Evolutionary conservation across 345 rosid species (phyloP).

Genomic region (Salix arbutifolia): DNA sequence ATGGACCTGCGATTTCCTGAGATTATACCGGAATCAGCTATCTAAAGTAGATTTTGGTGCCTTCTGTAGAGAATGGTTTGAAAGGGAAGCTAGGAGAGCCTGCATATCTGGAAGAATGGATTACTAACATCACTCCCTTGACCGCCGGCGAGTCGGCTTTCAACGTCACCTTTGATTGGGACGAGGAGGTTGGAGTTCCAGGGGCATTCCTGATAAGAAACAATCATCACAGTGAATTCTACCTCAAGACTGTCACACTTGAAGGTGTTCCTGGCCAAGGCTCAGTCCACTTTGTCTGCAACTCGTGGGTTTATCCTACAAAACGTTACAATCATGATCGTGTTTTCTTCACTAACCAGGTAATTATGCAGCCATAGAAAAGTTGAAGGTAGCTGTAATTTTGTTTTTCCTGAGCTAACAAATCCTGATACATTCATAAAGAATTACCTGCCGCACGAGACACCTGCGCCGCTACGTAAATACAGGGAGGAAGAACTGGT

Average conservation of each 20-base stretch:
- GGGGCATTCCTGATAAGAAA: slow-evolving; percentile 39
- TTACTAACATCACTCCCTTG: slow-evolving; percentile 13
- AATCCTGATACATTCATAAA: neutral
- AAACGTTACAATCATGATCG: slow-evolving; percentile 29
- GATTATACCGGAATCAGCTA: slow-evolving; percentile 15
- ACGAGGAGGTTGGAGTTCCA: slow-evolving; percentile 33
- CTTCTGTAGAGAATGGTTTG: slow-evolving; percentile 23
- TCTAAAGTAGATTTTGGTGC: slow-evolving; percentile 11
- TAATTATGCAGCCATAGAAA: neutral
- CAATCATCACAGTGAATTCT: slow-evolving; percentile 42
- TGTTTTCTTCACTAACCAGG: slow-evolving; percentile 44
- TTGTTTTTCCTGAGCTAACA: neutral
- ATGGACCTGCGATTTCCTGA: neutral
- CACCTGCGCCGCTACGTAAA: slow-evolving; percentile 30
- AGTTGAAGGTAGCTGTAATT: neutral
- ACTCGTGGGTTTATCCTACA: slow-evolving; percentile 47
- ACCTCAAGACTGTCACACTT: slow-evolving; percentile 37
- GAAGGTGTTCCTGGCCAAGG: slow-evolving; percentile 42
- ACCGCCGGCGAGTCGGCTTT: slow-evolving; percentile 33
- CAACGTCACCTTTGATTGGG: slow-evolving; percentile 35
- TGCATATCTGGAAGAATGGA: slow-evolving; percentile 33
- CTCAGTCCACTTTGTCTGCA: slow-evolving; percentile 44
- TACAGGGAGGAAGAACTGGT: slow-evolving; percentile 41
- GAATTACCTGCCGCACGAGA: slow-evolving; percentile 38
- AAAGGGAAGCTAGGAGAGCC: slow-evolving; percentile 34